Conservation (phyloP, 176 grass and related monocot species). For the Juncus effusus region DNA sequence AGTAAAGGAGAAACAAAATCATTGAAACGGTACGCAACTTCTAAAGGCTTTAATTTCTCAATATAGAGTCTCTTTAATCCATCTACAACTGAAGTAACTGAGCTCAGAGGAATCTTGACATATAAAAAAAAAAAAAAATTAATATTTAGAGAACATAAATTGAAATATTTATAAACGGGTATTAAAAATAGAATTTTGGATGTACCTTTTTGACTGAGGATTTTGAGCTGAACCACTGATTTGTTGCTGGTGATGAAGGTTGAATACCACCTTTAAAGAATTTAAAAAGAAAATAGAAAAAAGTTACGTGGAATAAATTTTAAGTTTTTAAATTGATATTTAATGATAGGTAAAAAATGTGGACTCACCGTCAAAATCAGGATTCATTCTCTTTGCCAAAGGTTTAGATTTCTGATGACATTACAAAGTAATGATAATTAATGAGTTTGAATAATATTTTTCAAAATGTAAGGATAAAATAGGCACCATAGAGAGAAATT, state of each 20-base stretch:
- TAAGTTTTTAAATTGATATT: slow-evolving; percentile 1
- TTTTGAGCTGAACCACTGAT: slow-evolving; percentile 89
- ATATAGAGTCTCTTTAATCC: slow-evolving; percentile 90
- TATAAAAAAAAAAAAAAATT: slow-evolving; percentile 14
- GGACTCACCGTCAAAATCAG: slow-evolving; percentile 57
- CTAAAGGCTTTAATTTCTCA: slow-evolving; percentile 94
- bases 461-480: background rate
- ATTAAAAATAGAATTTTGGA: slow-evolving; percentile 7
- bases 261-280: slow-evolving; percentile 37
- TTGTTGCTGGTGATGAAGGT: slow-evolving; percentile 37
- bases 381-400: slow-evolving; percentile 58
- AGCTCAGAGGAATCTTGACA: slow-evolving; percentile 76
- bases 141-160: slow-evolving; percentile 11
- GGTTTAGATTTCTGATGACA: slow-evolving; percentile 78
- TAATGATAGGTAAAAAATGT: slow-evolving; percentile 8
- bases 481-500: too few species aligned
- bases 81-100: slow-evolving; percentile 91
- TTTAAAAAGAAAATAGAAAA: background rate
- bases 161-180: slow-evolving; percentile 14
- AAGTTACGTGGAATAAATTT: too few species aligned
- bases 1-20: slow-evolving; percentile 88
- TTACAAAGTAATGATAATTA: slow-evolving; percentile 7
- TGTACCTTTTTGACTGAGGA: slow-evolving; percentile 76
- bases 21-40: slow-evolving; percentile 93
- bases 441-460: background rate